A percentile compares a stretch with the other conserved stretches of the same genome.
phyloP scores from a whole-genome alignment of 2,329 filamentous ascomycete species.

The Aspergillus felis region DNA sequence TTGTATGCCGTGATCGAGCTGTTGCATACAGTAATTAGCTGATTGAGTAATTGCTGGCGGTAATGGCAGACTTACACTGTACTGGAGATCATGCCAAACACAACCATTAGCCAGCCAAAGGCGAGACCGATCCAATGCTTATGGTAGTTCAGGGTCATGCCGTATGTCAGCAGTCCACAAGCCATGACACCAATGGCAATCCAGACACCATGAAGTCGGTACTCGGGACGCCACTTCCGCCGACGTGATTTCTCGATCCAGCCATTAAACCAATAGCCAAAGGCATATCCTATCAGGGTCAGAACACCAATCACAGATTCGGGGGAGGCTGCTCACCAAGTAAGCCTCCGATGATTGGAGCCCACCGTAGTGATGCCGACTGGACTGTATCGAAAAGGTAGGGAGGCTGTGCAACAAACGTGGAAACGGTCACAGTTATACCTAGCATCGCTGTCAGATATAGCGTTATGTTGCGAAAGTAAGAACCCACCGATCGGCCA shows the following conservation, averaged over 20 bases:
- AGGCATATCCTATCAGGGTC: conserved; percentile 21
- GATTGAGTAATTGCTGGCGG: background rate
- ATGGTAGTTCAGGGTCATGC: conserved; percentile 30
- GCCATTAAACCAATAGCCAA: conserved; percentile 35
- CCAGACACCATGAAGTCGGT: conserved; percentile 36
- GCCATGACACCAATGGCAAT: conserved; percentile 28
- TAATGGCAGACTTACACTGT: conserved; percentile 26
- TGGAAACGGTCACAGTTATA: conserved; percentile 34
- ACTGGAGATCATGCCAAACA: conserved; percentile 32
- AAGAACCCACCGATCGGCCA: conserved; percentile 33
- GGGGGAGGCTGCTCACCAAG: conserved; percentile 17
- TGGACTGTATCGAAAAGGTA: conserved; percentile 33
- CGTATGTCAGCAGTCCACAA: conserved; percentile 31
- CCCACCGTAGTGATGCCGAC: conserved; percentile 36
- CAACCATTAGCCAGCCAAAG: conserved; percentile 37
- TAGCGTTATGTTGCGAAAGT: background rate
- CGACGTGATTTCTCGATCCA: conserved; percentile 26
- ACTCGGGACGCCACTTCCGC: conserved; percentile 27
- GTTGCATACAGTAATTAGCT: background rate
- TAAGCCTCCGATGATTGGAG: conserved; percentile 32
- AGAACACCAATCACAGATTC: background rate
- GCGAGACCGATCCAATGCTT: conserved; percentile 37
- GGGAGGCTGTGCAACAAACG: conserved; percentile 30
- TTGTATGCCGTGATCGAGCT: conserved; percentile 35
- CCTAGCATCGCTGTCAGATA: conserved; percentile 10